Conservation (phyloP, 2,329 filamentous ascomycete species). For the Grosmannia clavigera region DNA sequence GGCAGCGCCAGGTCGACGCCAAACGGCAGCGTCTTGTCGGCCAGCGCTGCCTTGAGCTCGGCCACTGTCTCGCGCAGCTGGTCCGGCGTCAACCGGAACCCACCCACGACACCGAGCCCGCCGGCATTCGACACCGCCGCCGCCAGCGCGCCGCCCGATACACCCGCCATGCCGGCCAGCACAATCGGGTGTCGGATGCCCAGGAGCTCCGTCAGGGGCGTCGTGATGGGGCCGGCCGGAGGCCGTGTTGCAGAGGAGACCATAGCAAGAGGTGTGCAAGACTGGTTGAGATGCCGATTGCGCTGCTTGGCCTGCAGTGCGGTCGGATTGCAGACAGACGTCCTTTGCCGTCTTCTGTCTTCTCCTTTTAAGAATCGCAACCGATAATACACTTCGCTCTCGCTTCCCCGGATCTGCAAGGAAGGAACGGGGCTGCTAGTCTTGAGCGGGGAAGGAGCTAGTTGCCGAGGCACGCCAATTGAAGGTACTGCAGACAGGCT, state of each 20-base stretch:
- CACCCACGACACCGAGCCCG: constrained; percentile 65
- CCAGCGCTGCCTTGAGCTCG: constrained; percentile 69
- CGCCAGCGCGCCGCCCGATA: constrained; percentile 64
- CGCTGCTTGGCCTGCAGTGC: too few species aligned
- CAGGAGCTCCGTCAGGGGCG: constrained; percentile 66
- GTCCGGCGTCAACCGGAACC: constrained; percentile 57
- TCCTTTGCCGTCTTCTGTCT: too few species aligned
- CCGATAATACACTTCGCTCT: too few species aligned
- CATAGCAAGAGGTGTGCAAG: background rate
- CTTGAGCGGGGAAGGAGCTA: too few species aligned
- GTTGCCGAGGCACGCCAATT: too few species aligned
- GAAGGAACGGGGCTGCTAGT: too few species aligned
- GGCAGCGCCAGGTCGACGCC: constrained; percentile 86
- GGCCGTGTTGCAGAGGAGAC: constrained; percentile 1
- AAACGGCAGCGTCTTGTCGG: constrained; percentile 60
- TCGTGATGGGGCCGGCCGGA: constrained; percentile 42
- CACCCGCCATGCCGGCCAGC: constrained; percentile 87
- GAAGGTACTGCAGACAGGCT: too few species aligned
- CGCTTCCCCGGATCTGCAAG: too few species aligned
- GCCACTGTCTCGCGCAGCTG: constrained; percentile 71
- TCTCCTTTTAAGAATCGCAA: too few species aligned
- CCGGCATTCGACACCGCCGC: constrained; percentile 84
- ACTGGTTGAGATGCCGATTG: background rate
- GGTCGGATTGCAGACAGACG: too few species aligned
- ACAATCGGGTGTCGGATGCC: constrained; percentile 80